These are phyloP conservation scores for Hanseniaspora thailandica DNA, from an alignment of 805 yeast genomes.

Conservation along the genomic window DNA sequence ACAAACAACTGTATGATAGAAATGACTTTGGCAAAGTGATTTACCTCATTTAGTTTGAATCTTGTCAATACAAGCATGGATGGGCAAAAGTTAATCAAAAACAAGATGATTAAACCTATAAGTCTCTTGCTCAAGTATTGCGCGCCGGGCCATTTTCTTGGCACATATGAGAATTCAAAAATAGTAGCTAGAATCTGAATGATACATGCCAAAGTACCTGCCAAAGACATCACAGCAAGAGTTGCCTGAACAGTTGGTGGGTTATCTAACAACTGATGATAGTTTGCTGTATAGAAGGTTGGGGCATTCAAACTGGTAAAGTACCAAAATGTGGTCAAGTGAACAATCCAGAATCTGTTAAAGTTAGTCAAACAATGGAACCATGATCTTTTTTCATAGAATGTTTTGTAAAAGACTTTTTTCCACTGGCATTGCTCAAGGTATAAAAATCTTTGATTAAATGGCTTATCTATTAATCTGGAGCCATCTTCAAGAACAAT, in stretches of 20 bases:
- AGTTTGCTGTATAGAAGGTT: slow-evolving; percentile 49
- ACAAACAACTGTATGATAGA: slow-evolving; percentile 46
- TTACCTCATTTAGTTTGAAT: slow-evolving; percentile 25
- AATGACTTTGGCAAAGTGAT: slow-evolving; percentile 31
- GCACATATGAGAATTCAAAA: slow-evolving; percentile 52
- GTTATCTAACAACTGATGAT: slow-evolving; percentile 42
- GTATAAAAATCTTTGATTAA: slow-evolving; percentile 43
- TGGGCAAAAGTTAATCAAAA: slow-evolving; percentile 41
- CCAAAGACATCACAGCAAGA: slow-evolving; percentile 50
- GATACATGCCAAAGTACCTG: slow-evolving; percentile 51
- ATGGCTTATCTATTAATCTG: slow-evolving; percentile 42
- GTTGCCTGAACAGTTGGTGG: slow-evolving; percentile 48
- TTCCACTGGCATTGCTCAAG: slow-evolving; percentile 54
- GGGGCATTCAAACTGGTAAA: slow-evolving; percentile 60
- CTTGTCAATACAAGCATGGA: slow-evolving; percentile 38
- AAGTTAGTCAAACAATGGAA: slow-evolving; percentile 60
- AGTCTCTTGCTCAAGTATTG: slow-evolving; percentile 44
- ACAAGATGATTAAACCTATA: slow-evolving; percentile 31
- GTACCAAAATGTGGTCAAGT: slow-evolving; percentile 63
- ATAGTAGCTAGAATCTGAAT: slow-evolving; percentile 46
- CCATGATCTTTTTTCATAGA: slow-evolving; percentile 66
- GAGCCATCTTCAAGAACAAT: slow-evolving; percentile 38
- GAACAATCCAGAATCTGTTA: slow-evolving; percentile 70
- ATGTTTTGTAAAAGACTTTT: slow-evolving; percentile 61
- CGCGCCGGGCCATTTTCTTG: slow-evolving; percentile 64